These are phyloP conservation scores for Globisporangium perplexum DNA, from an alignment of 352 stramenopile species.

Conservation along the genomic window DNA sequence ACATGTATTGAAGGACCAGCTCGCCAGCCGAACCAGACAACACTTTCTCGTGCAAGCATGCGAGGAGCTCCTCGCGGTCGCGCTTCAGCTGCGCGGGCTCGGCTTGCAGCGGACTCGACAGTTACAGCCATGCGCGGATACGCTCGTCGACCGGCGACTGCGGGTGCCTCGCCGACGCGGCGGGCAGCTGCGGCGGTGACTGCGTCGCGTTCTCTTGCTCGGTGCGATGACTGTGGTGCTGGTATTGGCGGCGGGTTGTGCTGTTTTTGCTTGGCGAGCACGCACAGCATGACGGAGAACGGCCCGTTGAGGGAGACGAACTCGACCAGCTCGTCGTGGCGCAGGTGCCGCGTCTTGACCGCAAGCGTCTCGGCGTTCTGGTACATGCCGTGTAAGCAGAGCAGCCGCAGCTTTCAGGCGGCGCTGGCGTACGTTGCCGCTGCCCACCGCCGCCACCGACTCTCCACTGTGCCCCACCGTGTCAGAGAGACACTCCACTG, in stretches of 20 bases:
- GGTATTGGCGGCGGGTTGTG: background rate
- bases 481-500: too few relatives aligned
- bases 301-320: conserved; percentile 72
- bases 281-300: conserved; percentile 65
- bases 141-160: conserved; percentile 40
- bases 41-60: too few relatives aligned
- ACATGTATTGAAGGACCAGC: too few relatives aligned
- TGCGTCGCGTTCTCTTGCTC: conserved; percentile 6
- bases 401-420: conserved; percentile 28
- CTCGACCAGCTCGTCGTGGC: conserved; percentile 31
- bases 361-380: conserved; percentile 65
- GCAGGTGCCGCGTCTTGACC: conserved; percentile 63
- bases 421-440: too few relatives aligned
- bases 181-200: background rate
- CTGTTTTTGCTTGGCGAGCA: conserved; percentile 43
- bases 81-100: too few relatives aligned
- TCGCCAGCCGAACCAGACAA: too few relatives aligned
- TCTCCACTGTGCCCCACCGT: too few relatives aligned
- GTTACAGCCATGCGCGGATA: conserved; percentile 77
- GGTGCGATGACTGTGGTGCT: too few relatives aligned
- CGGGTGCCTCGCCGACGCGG: conserved; percentile 4
- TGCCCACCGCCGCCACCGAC: too few relatives aligned
- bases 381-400: conserved; percentile 70
- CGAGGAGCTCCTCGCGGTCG: too few relatives aligned
- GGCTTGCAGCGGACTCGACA: conserved; percentile 22